phyloP scores from a whole-genome alignment of 1,284 basidiomycete genomes.

The Trichosporon coremiiforme region DNA sequence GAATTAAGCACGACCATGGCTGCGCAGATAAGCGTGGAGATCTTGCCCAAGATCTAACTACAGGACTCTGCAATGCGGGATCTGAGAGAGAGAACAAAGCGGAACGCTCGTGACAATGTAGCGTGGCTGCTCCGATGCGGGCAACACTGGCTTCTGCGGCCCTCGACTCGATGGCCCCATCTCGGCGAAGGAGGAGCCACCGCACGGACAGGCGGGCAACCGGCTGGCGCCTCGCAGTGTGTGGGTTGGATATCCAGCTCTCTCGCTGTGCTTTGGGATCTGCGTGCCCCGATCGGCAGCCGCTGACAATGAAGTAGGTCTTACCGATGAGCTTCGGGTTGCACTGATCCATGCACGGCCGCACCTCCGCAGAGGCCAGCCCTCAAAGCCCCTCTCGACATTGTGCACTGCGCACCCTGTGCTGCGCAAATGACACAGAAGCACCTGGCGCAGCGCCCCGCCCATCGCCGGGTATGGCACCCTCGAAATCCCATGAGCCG shows the following conservation, averaged over 20 bases:
- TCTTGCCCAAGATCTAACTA: no score
- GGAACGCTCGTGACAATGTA: neutral
- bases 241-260: neutral
- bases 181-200: neutral
- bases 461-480: neutral
- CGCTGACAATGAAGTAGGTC: no score
- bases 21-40: no score
- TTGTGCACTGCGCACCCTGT: neutral
- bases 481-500: neutral
- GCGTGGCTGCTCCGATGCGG: neutral
- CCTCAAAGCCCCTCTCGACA: no score
- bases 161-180: neutral
- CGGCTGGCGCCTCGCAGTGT: neutral
- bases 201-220: neutral
- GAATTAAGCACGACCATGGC: no score
- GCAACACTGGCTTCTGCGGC: neutral
- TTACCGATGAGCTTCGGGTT: neutral
- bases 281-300: neutral
- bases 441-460: no score
- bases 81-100: no score
- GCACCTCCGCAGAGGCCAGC: no score
- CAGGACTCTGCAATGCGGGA: no score
- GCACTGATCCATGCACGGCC: neutral
- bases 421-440: neutral
- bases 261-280: neutral